Conservation (phyloP, 176 grass and related monocot species). For the Oryza brachyantha region DNA sequence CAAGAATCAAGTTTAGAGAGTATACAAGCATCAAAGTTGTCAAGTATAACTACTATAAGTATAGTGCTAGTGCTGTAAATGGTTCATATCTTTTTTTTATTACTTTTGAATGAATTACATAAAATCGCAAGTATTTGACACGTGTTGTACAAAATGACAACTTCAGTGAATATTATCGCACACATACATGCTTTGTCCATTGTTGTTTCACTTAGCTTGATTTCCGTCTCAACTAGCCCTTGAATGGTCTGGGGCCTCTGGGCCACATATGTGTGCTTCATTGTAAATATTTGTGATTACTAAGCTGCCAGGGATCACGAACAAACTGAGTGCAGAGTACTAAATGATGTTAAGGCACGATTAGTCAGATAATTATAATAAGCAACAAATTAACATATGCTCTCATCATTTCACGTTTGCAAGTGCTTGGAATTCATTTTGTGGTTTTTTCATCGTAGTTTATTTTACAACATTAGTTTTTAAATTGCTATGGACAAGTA, state of each 20-base stretch:
- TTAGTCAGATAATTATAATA: too few relatives aligned
- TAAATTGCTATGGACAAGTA: too few relatives aligned
- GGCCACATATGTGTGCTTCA: background rate
- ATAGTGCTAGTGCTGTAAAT: background rate
- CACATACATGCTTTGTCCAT: background rate
- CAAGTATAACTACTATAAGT: background rate
- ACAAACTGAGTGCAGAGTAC: too few relatives aligned
- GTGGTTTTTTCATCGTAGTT: too few relatives aligned
- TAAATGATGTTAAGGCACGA: too few relatives aligned
- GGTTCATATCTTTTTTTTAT: background rate
- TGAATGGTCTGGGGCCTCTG: too few relatives aligned
- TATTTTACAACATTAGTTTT: too few relatives aligned
- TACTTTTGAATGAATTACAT: background rate
- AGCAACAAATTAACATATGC: too few relatives aligned
- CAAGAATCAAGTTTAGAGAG: background rate
- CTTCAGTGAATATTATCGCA: background rate
- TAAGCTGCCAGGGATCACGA: too few relatives aligned
- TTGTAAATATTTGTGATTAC: background rate
- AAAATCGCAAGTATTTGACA: background rate
- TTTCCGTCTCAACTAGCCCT: background rate
- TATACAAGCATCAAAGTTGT: background rate
- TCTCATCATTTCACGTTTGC: too few relatives aligned
- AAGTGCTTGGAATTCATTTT: too few relatives aligned
- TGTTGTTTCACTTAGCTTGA: background rate
- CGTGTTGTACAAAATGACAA: background rate